Evolutionary conservation across 129 eudicot species (phyloP).

Genomic region (Rutidosis leptorrhynchoides): DNA sequence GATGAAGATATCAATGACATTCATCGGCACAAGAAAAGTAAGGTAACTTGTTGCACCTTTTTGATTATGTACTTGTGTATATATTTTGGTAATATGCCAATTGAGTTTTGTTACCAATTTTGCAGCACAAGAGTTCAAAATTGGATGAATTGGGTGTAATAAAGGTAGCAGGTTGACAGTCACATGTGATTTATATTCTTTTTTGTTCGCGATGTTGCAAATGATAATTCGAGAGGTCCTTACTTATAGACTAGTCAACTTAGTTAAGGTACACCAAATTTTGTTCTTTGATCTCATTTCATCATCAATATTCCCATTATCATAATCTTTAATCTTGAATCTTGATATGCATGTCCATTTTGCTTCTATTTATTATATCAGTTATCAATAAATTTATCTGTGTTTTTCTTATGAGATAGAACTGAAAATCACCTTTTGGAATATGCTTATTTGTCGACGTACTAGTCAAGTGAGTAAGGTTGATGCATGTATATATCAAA

Average conservation of each 20-base stretch:
- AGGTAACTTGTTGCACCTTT: constrained; percentile 49
- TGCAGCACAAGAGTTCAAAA: constrained; percentile 90
- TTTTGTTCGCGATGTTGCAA: constrained; percentile 40
- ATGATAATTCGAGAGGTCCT: constrained; percentile 42
- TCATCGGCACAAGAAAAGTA: constrained; percentile 86
- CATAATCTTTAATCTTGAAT: neutral
- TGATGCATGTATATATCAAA: no score
- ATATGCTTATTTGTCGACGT: neutral
- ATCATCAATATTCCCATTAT: neutral
- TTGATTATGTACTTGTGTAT: neutral
- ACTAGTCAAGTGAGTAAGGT: neutral
- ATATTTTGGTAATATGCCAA: neutral
- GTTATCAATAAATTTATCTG: neutral
- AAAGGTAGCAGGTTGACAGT: constrained; percentile 72
- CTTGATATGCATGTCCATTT: neutral
- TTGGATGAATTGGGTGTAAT: constrained; percentile 78
- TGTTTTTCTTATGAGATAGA: neutral
- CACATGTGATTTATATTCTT: constrained; percentile 41
- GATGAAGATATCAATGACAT: constrained; percentile 70
- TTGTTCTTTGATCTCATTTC: neutral
- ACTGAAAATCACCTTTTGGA: neutral
- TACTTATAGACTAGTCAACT: constrained; percentile 35
- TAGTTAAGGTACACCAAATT: constrained; percentile 39
- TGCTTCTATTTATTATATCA: neutral
- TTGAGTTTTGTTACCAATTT: neutral